Base-by-base conservation (phyloP, 192 early-diverging fungal genomes). In the Obelidium mucronatum region DNA sequence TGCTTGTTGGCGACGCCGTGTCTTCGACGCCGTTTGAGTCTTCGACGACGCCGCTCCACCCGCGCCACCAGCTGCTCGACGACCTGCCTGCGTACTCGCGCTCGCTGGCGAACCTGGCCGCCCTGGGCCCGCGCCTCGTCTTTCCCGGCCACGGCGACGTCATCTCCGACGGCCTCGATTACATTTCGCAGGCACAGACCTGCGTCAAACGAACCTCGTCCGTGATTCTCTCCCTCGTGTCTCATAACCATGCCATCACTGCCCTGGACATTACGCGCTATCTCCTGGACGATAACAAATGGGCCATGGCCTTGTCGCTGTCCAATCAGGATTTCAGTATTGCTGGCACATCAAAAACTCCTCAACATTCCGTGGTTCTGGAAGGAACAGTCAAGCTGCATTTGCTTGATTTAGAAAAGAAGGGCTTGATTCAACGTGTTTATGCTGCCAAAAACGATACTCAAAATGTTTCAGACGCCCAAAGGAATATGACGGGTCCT, bases 371-470 rank as follows among this genome's bases (percentile, higher is more conserved):
- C 1, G 2, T 65, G 26, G 63, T 65, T 8, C 63, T 65, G 31
- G 34, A 40, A 17, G 63, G 63, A 1, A 65, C 63, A 36, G 63
- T 65, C 1, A 65, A 65, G 63, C 63, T 34, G n/a, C 63, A 65
- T 40, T 35, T 65, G 34, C 15, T 65, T 11, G 28, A 24, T 8
- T 40, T 65, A 17, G 63, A 65, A 26, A n/a, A 22, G 17, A 2
- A 17, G 34, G 63, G 34, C 31, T 36, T 34, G 15, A 36, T 39
- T 8, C 8, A 22, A n/a, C 31, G 63, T 17, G 63, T 65, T 30
- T 35, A 36, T 34, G 34, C 63, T 2, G n/a, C 63, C 1, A 24
- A 35, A 11, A 28, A 33, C 15, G 63, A 65, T 40, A 65, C 24
- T 22, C 28, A 34, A 37, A 65, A 8, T 8, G 63, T 65, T 15